Evolutionary conservation across 2,329 filamentous ascomycete genomes (phyloP), one percentile per base, ranked within the genome.

Genomic region (Diaporthe citriasiana): DNA sequence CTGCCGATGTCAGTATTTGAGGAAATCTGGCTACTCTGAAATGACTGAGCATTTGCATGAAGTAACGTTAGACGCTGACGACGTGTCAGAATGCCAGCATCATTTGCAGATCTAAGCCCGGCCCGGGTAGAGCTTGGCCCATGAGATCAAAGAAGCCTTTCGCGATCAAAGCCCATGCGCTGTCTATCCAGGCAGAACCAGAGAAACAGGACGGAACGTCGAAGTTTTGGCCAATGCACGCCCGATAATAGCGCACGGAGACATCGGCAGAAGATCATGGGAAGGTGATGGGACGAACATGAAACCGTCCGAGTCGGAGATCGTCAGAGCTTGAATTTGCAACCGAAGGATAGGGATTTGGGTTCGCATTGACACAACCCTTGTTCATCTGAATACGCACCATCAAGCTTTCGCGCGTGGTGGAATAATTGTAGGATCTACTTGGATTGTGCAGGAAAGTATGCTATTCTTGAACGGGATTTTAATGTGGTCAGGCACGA

Each of bases 71-170:
- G 25, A 33, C 51, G 45, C 9, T 30, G 33, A 19, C 30, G 8
- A 35, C 19, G 38, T 72, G 53, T 72, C 50, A 51, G 40, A 30
- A 33, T 72, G n/a, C 33, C 25, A 63, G 70, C 63, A 66, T 33
- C 38, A 25, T 38, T 38, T 55, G 45, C 50, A 65, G 59, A 72
- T 72, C 59, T 38, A 45, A 40, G 59, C 27, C 25, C 57, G 70
- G 59, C 25, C 51, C 70, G 70, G 59, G 19, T 27, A 47, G 70
- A 57, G 33, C 53, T 30, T 50, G 45, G 60, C 38, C 27, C 13
- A 35, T 33, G 30, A 63, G 35, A 50, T 42, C 8, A 40, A 42
- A 51, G 22, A 51, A 66, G 45, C 63, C 35, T 27, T 51, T 51
- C 45, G 63, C 30, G 22, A 50, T 12, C 22, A 25, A 50, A 50